Conservation (phyloP, 2,329 filamentous ascomycete genomes). For the Triangularia verruculosa region DNA sequence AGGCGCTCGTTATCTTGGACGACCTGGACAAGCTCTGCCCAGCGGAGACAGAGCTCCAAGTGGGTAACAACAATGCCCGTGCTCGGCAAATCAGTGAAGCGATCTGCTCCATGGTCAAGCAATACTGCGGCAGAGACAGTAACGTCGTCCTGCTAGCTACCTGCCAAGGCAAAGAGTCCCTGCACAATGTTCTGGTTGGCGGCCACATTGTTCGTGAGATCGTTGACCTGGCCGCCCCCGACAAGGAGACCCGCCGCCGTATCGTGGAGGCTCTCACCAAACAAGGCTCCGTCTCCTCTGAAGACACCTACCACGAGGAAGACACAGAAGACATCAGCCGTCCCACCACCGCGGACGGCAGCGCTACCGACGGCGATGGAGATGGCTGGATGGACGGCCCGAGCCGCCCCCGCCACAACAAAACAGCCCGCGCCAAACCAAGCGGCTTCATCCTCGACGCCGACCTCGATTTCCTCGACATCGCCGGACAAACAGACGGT, state of each 20-base stretch:
- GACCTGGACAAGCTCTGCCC: constrained; percentile 92
- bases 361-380: constrained; percentile 45
- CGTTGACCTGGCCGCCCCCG: constrained; percentile 81
- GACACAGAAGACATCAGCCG: constrained; percentile 47
- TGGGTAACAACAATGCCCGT: constrained; percentile 87
- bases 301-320: constrained; percentile 35
- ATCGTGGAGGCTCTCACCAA: constrained; percentile 78
- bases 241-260: constrained; percentile 82
- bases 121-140: constrained; percentile 77
- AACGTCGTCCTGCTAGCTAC: constrained; percentile 86
- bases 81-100: constrained; percentile 91
- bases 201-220: constrained; percentile 93
- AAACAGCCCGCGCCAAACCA: constrained; percentile 33
- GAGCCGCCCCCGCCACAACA: constrained; percentile 57
- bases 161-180: constrained; percentile 85
- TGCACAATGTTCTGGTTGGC: constrained; percentile 87
- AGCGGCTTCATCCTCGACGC: constrained; percentile 71
- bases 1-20: constrained; percentile 81
- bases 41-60: constrained; percentile 88
- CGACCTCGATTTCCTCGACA: constrained; percentile 83
- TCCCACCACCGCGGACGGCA: constrained; percentile 55
- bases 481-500: constrained; percentile 91
- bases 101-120: constrained; percentile 74
- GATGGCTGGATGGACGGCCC: constrained; percentile 74
- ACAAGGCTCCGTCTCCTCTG: constrained; percentile 45